phyloP scores from a whole-genome alignment of 345 rosid genomes.

The Trapa bicornis region DNA sequence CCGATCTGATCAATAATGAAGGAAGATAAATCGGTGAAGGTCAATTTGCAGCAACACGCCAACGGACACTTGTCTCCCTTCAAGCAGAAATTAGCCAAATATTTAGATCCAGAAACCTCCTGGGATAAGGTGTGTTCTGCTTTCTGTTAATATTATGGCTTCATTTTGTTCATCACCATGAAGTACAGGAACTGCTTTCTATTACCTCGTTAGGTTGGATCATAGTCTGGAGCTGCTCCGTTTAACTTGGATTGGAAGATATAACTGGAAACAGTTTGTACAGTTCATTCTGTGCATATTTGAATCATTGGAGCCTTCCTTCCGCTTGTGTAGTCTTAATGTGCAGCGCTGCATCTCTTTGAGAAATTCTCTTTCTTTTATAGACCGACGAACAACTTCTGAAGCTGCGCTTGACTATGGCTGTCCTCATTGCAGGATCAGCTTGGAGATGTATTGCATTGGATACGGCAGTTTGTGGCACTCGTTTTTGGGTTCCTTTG shows the following conservation, averaged over 20 bases:
- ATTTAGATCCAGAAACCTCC: constrained; percentile 79
- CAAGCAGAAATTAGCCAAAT: constrained; percentile 52
- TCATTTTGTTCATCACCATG: background rate
- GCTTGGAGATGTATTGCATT: constrained; percentile 93
- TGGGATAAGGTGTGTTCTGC: constrained; percentile 62
- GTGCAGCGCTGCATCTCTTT: background rate
- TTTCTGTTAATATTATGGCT: background rate
- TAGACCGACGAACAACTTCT: background rate
- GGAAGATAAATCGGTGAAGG: constrained; percentile 39
- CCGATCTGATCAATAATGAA: constrained; percentile 28
- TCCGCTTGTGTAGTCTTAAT: background rate
- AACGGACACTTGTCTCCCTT: constrained; percentile 61
- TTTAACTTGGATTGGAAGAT: background rate
- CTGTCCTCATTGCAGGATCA: constrained; percentile 56
- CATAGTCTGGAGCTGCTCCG: background rate
- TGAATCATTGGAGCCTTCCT: background rate
- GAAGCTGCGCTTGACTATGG: constrained; percentile 1
- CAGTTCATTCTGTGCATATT: background rate
- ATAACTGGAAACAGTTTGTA: background rate
- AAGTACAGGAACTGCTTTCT: background rate
- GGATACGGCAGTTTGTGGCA: constrained; percentile 85
- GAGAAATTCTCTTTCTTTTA: background rate
- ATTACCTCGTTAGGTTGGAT: background rate
- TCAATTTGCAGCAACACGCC: constrained; percentile 41
- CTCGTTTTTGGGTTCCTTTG: constrained; percentile 70